A percentile compares a stretch with the other conserved stretches of the same genome.
Conservation (phyloP, 768 basidiomycete genomes). For the Baorangia bicolor region DNA sequence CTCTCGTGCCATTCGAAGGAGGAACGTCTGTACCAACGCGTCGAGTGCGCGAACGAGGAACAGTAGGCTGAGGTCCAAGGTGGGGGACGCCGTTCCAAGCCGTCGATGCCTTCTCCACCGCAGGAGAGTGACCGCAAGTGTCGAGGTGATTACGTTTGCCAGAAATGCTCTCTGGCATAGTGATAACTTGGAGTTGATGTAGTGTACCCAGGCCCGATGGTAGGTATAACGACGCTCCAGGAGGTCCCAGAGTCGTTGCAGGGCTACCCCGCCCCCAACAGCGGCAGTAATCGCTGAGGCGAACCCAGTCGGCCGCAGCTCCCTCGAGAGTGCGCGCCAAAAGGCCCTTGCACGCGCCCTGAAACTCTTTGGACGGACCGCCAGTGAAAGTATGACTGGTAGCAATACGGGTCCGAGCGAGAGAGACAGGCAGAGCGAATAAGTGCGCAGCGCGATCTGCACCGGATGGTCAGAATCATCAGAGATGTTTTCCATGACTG, state of each 20-base stretch:
- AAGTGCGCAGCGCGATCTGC: constrained; percentile 65
- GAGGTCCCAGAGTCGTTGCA: constrained; percentile 46
- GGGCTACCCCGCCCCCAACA: constrained; percentile 60
- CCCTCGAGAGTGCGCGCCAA: constrained; percentile 47
- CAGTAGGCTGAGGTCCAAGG: constrained; percentile 67
- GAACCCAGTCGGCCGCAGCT: constrained; percentile 62
- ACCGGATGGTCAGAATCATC: constrained; percentile 49
- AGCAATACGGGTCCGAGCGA: constrained; percentile 66
- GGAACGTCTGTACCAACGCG: constrained; percentile 50
- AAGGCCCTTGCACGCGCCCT: constrained; percentile 11
- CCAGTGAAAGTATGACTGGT: constrained; percentile 45
- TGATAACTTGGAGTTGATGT: constrained; percentile 30
- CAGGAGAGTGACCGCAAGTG: constrained; percentile 55
- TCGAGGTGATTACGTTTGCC: constrained; percentile 55
- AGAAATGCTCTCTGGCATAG: constrained; percentile 55
- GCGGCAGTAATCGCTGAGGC: constrained; percentile 64
- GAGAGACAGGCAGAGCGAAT: constrained; percentile 61
- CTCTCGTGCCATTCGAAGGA: constrained; percentile 33
- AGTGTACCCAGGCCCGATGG: neutral
- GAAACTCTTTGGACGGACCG: constrained; percentile 26
- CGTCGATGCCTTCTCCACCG: constrained; percentile 43
- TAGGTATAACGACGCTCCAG: constrained; percentile 11
- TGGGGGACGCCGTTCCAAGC: constrained; percentile 42
- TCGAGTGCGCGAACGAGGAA: constrained; percentile 71
- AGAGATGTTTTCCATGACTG: constrained; percentile 5